These are phyloP conservation scores for Phytophthora pistaciae DNA, from an alignment of 352 stramenopile species.

Conservation along the genomic window DNA sequence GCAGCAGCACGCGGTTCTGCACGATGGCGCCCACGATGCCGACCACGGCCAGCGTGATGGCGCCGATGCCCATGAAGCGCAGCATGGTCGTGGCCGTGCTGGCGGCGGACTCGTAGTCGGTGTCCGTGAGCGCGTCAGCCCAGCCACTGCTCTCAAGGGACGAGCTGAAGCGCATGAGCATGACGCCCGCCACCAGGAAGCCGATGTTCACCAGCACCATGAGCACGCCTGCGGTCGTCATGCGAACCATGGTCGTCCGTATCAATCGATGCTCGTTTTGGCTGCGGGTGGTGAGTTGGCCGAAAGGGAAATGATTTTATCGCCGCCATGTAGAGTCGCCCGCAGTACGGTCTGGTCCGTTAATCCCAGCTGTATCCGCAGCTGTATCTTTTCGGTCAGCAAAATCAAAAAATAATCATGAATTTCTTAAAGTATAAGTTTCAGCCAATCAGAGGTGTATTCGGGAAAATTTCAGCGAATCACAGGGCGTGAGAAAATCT, in stretches of 20 bases:
- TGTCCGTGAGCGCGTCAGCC: constrained; percentile 77
- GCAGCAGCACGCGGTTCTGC: constrained; percentile 72
- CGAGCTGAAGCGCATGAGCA: constrained; percentile 73
- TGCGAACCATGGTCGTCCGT: constrained; percentile 22
- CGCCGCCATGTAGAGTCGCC: background rate
- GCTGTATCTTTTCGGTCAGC: constrained; percentile 5
- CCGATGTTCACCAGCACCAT: constrained; percentile 82
- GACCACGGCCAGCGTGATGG: constrained; percentile 69
- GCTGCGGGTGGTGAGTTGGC: background rate
- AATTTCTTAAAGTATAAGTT: background rate
- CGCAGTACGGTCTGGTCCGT: background rate
- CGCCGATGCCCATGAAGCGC: constrained; percentile 57
- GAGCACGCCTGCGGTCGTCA: constrained; percentile 60
- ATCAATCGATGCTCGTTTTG: background rate
- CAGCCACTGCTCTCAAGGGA: constrained; percentile 73
- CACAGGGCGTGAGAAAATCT: background rate
- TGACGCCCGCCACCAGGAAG: constrained; percentile 68
- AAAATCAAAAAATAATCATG: background rate
- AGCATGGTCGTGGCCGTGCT: constrained; percentile 55
- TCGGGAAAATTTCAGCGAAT: constrained; percentile 13
- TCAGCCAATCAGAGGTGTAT: constrained; percentile 6
- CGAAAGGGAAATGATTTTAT: constrained; percentile 32
- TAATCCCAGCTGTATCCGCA: constrained; percentile 29
- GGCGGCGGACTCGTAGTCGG: constrained; percentile 68
- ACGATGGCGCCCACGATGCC: constrained; percentile 75